A percentile compares a stretch with the other conserved stretches of the same genome.
Evolutionary conservation across 164 flowering plant genomes (phyloP).

Genomic region (Stephania cephalantha): DNA sequence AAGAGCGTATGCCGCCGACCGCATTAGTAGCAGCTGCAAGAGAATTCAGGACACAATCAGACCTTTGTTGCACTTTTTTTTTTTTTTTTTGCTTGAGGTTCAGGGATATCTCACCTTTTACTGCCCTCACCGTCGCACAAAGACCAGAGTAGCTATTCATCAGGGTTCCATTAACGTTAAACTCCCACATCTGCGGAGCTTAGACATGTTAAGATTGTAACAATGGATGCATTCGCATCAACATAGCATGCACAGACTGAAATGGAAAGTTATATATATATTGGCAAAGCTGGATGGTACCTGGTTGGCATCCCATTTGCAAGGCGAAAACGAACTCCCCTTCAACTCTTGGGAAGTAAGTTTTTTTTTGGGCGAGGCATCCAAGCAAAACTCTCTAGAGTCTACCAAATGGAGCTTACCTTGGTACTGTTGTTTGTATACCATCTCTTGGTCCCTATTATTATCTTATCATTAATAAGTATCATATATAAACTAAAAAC

Average conservation of each 20-base stretch:
- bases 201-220: slow-evolving; percentile 6
- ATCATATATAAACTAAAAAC: not conserved
- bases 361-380: slow-evolving; percentile 49
- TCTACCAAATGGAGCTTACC: slow-evolving; percentile 40
- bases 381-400: slow-evolving; percentile 40
- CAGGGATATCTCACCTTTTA: slow-evolving; percentile 35
- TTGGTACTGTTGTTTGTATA: slow-evolving; percentile 26
- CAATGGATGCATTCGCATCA: no score
- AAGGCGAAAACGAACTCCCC: slow-evolving; percentile 46
- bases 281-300: slow-evolving; percentile 25
- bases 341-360: slow-evolving; percentile 37
- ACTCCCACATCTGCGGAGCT: slow-evolving; percentile 66
- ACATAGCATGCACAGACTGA: not conserved
- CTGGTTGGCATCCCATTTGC: slow-evolving; percentile 64
- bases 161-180: slow-evolving; percentile 49
- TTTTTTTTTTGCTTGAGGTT: not conserved
- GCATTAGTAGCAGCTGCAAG: slow-evolving; percentile 35
- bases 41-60: not conserved
- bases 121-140: slow-evolving; percentile 44
- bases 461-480: not conserved
- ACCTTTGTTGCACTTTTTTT: not conserved
- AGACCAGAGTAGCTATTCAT: slow-evolving; percentile 65
- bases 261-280: not conserved
- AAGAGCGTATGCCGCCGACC: slow-evolving; percentile 51
- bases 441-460: slow-evolving; percentile 40